These are phyloP conservation scores for Phytopythium delawarense DNA, from an alignment of 352 stramenopile species.

Conservation along the genomic window DNA sequence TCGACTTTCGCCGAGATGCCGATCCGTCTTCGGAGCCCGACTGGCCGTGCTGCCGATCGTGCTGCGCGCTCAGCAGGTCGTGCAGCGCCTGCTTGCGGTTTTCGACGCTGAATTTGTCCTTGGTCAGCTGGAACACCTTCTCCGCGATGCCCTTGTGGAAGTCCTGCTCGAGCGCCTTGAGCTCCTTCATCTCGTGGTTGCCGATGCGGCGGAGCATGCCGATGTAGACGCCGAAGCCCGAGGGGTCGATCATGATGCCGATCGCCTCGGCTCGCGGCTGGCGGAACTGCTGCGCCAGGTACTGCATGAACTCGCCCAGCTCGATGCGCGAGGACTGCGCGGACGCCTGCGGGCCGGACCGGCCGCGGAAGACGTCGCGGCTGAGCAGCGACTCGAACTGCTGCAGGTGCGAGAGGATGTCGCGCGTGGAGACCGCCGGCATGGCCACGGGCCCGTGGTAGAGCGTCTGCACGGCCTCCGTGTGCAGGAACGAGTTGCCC, in stretches of 20 bases:
- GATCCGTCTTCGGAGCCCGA: slow-evolving; percentile 3
- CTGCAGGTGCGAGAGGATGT: slow-evolving; percentile 59
- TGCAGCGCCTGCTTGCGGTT: slow-evolving; percentile 73
- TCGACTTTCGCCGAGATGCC: neutral
- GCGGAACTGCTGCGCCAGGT: slow-evolving; percentile 60
- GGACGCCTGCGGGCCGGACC: neutral
- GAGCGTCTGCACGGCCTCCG: slow-evolving; percentile 72
- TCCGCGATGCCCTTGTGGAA: slow-evolving; percentile 77
- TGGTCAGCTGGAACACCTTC: slow-evolving; percentile 78
- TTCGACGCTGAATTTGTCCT: slow-evolving; percentile 81
- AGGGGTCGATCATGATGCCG: slow-evolving; percentile 55
- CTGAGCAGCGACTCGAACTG: slow-evolving; percentile 64
- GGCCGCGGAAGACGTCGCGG: slow-evolving; percentile 54
- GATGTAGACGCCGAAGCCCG: slow-evolving; percentile 74
- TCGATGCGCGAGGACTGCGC: slow-evolving; percentile 48
- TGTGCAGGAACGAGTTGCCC: slow-evolving; percentile 76
- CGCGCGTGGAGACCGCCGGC: slow-evolving; percentile 52
- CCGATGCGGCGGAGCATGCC: slow-evolving; percentile 68
- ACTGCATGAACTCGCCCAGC: slow-evolving; percentile 66
- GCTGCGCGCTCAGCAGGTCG: slow-evolving; percentile 41
- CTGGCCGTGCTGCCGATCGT: slow-evolving; percentile 15
- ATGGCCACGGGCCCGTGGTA: slow-evolving; percentile 46
- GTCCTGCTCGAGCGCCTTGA: slow-evolving; percentile 74
- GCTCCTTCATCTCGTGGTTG: slow-evolving; percentile 77
- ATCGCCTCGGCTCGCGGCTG: slow-evolving; percentile 60